Evolutionary conservation across 805 yeast species (phyloP).

Genomic region (Brettanomyces naardenensis): DNA sequence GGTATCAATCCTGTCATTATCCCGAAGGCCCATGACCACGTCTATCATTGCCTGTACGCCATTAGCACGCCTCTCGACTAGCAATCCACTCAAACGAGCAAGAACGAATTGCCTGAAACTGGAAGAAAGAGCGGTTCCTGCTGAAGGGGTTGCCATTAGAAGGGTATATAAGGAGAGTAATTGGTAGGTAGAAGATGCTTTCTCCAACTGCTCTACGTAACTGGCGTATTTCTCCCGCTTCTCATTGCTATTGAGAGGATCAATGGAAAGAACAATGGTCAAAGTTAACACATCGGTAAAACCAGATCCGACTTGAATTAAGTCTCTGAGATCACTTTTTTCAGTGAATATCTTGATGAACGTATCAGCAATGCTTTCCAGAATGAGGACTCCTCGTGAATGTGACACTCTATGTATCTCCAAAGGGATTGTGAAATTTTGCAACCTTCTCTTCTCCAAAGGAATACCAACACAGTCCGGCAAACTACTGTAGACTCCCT

Average conservation of each 20-base stretch:
- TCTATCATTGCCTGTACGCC: slow-evolving; percentile 76
- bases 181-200: slow-evolving; percentile 56
- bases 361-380: slow-evolving; percentile 20
- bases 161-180: slow-evolving; percentile 55
- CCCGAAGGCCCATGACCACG: slow-evolving; percentile 68
- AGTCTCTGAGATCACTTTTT: slow-evolving; percentile 42
- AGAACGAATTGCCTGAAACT: slow-evolving; percentile 42
- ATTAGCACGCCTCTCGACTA: slow-evolving; percentile 38
- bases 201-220: slow-evolving; percentile 27
- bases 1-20: slow-evolving; percentile 58
- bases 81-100: slow-evolving; percentile 42
- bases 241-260: slow-evolving; percentile 19
- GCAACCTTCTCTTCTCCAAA: slow-evolving; percentile 47
- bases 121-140: slow-evolving; percentile 20
- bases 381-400: slow-evolving; percentile 11
- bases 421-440: slow-evolving; percentile 31
- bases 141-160: slow-evolving; percentile 4
- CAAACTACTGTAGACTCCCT: slow-evolving; percentile 63
- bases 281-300: slow-evolving; percentile 50
- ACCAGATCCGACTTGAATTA: slow-evolving; percentile 59
- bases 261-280: slow-evolving; percentile 34
- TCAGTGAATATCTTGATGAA: slow-evolving; percentile 29
- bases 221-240: slow-evolving; percentile 4
- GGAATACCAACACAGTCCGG: slow-evolving; percentile 57
- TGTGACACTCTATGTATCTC: slow-evolving; percentile 17